phyloP scores from a whole-genome alignment of 768 basidiomycete genomes.

The Boletus pseudopeckii region DNA sequence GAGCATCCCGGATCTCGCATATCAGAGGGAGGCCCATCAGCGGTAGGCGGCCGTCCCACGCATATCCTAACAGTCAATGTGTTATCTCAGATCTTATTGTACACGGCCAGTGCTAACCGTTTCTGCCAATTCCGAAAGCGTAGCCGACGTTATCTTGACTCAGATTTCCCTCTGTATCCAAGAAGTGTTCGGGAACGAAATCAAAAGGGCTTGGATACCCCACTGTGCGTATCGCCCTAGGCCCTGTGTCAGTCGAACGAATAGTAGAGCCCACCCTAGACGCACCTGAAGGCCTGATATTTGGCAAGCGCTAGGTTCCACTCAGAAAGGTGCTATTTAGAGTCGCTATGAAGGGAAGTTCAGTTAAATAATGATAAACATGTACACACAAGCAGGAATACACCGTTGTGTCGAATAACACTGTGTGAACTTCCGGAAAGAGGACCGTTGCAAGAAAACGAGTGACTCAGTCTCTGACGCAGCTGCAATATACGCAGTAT shows the following conservation, averaged over 20 bases:
- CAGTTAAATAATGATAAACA: background rate
- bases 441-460: too few relatives aligned
- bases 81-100: background rate
- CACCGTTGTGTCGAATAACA: too few relatives aligned
- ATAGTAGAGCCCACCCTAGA: background rate
- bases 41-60: constrained; percentile 23
- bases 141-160: constrained; percentile 20
- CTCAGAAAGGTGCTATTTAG: background rate
- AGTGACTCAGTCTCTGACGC: too few relatives aligned
- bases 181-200: constrained; percentile 28
- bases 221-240: too few relatives aligned
- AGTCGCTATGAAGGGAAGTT: background rate
- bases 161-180: constrained; percentile 15
- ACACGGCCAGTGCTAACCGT: constrained; percentile 6
- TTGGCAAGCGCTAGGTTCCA: constrained; percentile 20
- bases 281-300: constrained; percentile 23
- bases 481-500: constrained; percentile 1
- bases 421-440: too few relatives aligned
- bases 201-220: too few relatives aligned
- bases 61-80: constrained; percentile 15
- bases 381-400: too few relatives aligned
- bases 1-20: constrained; percentile 27
- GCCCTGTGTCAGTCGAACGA: background rate
- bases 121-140: constrained; percentile 28
- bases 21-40: constrained; percentile 27